Conservation (phyloP, 2,329 filamentous ascomycete genomes). For the Fusarium lateritium region DNA sequence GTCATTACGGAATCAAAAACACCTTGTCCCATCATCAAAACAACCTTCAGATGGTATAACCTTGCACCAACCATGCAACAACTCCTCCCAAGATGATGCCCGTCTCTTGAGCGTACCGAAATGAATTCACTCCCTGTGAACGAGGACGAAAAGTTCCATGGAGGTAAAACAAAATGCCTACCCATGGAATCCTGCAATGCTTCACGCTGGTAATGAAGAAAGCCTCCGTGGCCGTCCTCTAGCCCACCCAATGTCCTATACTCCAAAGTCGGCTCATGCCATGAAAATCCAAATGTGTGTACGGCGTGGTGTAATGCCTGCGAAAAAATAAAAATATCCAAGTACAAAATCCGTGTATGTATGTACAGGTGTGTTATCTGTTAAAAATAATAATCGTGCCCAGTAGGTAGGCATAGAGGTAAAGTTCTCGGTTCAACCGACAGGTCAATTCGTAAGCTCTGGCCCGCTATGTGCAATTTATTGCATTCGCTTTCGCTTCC, state of each 20-base stretch:
- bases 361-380: conserved; percentile 24
- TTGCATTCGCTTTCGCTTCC: conserved; percentile 74
- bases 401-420: background rate
- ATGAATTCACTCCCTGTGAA: conserved; percentile 14
- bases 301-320: conserved; percentile 27
- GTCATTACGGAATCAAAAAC: conserved; percentile 9
- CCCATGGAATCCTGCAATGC: conserved; percentile 40
- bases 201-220: conserved; percentile 36
- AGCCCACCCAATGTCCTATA: conserved; percentile 34
- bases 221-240: conserved; percentile 35
- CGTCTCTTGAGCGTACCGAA: conserved; percentile 24
- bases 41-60: conserved; percentile 26
- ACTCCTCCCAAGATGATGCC: conserved; percentile 24
- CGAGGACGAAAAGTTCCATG: conserved; percentile 19
- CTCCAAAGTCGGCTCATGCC: conserved; percentile 35
- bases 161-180: conserved; percentile 38
- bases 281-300: conserved; percentile 26
- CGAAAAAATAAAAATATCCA: conserved; percentile 9
- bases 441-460: conserved; percentile 1
- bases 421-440: background rate
- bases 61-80: conserved; percentile 31
- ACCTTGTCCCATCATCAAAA: conserved; percentile 14
- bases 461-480: conserved; percentile 62
- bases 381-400: conserved; percentile 4
- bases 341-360: conserved; percentile 30